phyloP scores from a whole-genome alignment of 2,329 filamentous ascomycete genomes.

The Cryphonectria japonica region DNA sequence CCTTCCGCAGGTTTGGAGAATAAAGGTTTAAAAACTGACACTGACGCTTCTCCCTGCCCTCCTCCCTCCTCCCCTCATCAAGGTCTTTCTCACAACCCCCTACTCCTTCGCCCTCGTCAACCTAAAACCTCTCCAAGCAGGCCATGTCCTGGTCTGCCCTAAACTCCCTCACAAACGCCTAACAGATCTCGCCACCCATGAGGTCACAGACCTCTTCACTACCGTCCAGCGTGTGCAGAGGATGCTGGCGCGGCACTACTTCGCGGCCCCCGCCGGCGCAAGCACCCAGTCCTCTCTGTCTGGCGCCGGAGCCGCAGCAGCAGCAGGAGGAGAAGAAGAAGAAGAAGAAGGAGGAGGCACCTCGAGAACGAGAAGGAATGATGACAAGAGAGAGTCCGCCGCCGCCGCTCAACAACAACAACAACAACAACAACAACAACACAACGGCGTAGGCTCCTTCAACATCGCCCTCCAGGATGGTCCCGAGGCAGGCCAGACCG shows the following conservation, averaged over 20 bases:
- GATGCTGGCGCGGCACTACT: constrained; percentile 68
- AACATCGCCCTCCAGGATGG: constrained; percentile 98
- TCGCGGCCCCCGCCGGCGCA: constrained; percentile 34
- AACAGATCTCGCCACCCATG: constrained; percentile 70
- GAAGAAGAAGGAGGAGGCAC: too few relatives aligned
- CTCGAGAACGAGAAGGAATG: too few relatives aligned
- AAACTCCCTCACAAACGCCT: constrained; percentile 70
- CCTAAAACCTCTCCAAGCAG: constrained; percentile 89
- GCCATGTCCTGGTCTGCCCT: constrained; percentile 90
- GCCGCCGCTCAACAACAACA: too few relatives aligned
- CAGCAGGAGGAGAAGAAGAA: too few relatives aligned
- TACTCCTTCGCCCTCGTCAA: constrained; percentile 90
- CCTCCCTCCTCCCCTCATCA: not conserved
- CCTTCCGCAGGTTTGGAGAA: not conserved
- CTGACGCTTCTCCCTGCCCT: not conserved
- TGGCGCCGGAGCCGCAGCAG: too few relatives aligned
- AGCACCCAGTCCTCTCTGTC: too few relatives aligned
- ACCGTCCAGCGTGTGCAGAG: constrained; percentile 81
- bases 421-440: too few relatives aligned
- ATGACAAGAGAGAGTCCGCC: too few relatives aligned
- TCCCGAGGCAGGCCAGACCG: constrained; percentile 86
- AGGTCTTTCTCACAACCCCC: constrained; percentile 86
- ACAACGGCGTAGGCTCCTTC: constrained; percentile 61
- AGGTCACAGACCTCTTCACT: constrained; percentile 82
- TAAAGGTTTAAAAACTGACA: constrained; percentile 9